phyloP scores from a whole-genome alignment of 768 basidiomycete species.

The Boletus rubropictus region DNA sequence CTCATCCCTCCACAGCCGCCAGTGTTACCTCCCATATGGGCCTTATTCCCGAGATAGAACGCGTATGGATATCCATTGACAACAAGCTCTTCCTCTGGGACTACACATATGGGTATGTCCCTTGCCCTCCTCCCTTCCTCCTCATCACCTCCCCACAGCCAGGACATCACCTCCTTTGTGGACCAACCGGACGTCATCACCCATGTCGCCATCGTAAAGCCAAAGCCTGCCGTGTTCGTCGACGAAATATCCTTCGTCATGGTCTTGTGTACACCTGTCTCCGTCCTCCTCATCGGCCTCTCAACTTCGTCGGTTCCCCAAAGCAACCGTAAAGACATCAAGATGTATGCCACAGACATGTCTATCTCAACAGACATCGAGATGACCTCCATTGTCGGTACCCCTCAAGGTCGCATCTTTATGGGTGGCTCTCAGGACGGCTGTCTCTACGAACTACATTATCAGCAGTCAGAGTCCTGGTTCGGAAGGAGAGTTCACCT shows the following conservation, averaged over 20 bases:
- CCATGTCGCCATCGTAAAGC: conserved; percentile 81
- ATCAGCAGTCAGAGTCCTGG: conserved; percentile 88
- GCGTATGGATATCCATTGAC: conserved; percentile 94
- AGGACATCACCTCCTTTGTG: conserved; percentile 86
- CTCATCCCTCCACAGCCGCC: conserved; percentile 41
- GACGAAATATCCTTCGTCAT: conserved; percentile 87
- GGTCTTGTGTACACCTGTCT: conserved; percentile 83
- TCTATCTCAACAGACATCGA: conserved; percentile 71
- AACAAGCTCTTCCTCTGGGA: conserved; percentile 96
- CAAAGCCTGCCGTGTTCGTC: conserved; percentile 82
- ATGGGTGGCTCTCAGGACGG: conserved; percentile 85
- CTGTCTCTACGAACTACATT: conserved; percentile 86
- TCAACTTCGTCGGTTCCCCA: conserved; percentile 43
- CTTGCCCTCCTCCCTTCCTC: neutral
- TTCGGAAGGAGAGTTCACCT: conserved; percentile 83
- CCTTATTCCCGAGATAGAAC: conserved; percentile 85
- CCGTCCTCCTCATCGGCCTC: conserved; percentile 80
- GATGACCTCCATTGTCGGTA: conserved; percentile 81
- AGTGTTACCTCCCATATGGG: conserved; percentile 81
- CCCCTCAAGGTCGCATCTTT: conserved; percentile 81
- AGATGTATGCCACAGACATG: conserved; percentile 87
- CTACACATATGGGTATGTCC: conserved; percentile 81
- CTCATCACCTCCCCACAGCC: conserved; percentile 38
- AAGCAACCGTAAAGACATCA: conserved; percentile 62
- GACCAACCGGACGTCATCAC: conserved; percentile 89